Evolutionary conservation across 108 stramenopile genomes (phyloP).

Genomic region (Poteriospumella lacustris): DNA sequence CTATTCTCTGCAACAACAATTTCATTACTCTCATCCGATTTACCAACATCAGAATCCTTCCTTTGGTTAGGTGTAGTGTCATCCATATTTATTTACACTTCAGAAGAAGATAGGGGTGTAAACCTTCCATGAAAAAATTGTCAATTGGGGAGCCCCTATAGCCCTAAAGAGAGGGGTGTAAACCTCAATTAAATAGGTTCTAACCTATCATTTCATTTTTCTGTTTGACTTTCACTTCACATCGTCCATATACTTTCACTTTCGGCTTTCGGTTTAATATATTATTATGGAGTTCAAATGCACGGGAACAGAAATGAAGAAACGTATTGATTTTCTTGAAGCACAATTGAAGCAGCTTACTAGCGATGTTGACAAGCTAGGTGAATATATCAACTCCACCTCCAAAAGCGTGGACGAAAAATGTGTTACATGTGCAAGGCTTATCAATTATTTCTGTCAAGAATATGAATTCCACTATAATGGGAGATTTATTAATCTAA

Average conservation of each 20-base stretch:
- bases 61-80: slow-evolving; percentile 7
- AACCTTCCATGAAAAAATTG: slow-evolving; percentile 8
- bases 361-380: slow-evolving; percentile 7
- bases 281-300: slow-evolving; percentile 9
- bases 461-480: slow-evolving; percentile 9
- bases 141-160: slow-evolving; percentile 6
- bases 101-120: not conserved
- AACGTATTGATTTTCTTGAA: slow-evolving; percentile 9
- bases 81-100: not conserved
- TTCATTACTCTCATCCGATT: slow-evolving; percentile 8
- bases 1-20: slow-evolving; percentile 8
- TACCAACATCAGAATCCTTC: slow-evolving; percentile 7
- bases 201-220: slow-evolving; percentile 9
- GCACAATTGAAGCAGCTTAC: slow-evolving; percentile 7
- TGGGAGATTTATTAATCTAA: slow-evolving; percentile 9
- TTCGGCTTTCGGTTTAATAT: slow-evolving; percentile 8
- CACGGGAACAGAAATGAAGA: slow-evolving; percentile 7
- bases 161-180: slow-evolving; percentile 6
- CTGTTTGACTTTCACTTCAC: slow-evolving; percentile 7
- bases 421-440: slow-evolving; percentile 7
- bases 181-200: slow-evolving; percentile 8
- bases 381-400: slow-evolving; percentile 7
- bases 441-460: slow-evolving; percentile 9
- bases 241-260: slow-evolving; percentile 8
- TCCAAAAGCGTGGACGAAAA: slow-evolving; percentile 7